phyloP scores from a whole-genome alignment of 352 stramenopile genomes.

The Phytopythium delawarense region DNA sequence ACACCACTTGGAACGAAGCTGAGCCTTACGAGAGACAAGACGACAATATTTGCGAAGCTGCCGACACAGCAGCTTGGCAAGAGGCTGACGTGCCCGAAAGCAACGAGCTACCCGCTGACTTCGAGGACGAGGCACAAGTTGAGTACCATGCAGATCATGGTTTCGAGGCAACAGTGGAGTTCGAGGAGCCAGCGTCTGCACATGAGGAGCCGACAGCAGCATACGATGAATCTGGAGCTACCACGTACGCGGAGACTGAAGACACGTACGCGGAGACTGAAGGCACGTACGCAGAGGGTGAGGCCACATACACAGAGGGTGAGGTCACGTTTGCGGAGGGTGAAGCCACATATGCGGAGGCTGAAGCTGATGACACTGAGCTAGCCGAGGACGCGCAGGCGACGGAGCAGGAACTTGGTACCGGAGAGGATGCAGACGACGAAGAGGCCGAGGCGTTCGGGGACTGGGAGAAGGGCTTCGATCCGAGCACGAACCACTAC shows the following conservation, averaged over 20 bases:
- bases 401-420: constrained; percentile 19
- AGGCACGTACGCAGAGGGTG: too few relatives aligned
- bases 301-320: too few relatives aligned
- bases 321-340: constrained; percentile 4
- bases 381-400: not conserved
- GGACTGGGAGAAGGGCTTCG: constrained; percentile 85
- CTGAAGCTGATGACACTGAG: constrained; percentile 9
- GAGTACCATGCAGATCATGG: not conserved
- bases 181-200: not conserved
- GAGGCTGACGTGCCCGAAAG: not conserved
- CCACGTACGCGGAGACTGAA: too few relatives aligned
- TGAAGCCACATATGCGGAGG: constrained; percentile 8
- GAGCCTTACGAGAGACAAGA: too few relatives aligned
- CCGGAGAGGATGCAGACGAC: constrained; percentile 57
- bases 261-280: too few relatives aligned
- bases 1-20: not conserved
- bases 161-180: not conserved
- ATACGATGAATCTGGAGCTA: too few relatives aligned
- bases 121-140: not conserved
- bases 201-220: not conserved
- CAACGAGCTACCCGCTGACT: not conserved
- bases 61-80: not conserved
- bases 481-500: constrained; percentile 77
- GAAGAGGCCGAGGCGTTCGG: constrained; percentile 75
- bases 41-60: not conserved